Evolutionary conservation across 352 stramenopile species (phyloP).

Genomic region (Phytophthora cryptogea): DNA sequence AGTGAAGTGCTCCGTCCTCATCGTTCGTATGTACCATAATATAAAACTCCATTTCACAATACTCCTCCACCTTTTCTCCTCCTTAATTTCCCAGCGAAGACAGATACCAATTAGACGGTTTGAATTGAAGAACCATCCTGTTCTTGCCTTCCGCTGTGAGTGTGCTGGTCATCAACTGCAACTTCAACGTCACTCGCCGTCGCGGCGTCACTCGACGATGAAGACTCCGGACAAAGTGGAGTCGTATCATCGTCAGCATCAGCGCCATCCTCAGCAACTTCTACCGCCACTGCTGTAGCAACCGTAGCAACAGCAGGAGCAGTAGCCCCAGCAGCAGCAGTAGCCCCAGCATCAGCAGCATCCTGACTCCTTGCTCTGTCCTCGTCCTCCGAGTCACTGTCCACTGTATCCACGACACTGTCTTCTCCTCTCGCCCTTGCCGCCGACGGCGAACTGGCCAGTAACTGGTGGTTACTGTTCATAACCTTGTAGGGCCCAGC

Average conservation of each 20-base stretch:
- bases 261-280: conserved; percentile 17
- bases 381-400: conserved; percentile 43
- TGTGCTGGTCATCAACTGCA: background rate
- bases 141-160: conserved; percentile 2
- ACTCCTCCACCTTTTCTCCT: conserved; percentile 1
- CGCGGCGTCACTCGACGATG: background rate
- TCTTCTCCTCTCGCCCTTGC: conserved; percentile 29
- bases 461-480: conserved; percentile 74
- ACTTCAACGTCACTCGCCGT: conserved; percentile 15
- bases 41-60: conserved; percentile 27
- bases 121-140: conserved; percentile 22
- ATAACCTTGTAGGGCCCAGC: conserved; percentile 75
- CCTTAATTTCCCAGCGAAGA: background rate
- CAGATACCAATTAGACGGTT: conserved; percentile 20
- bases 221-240: conserved; percentile 14
- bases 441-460: conserved; percentile 59
- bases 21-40: conserved; percentile 28
- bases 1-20: conserved; percentile 3
- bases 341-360: background rate
- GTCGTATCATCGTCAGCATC: conserved; percentile 13
- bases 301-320: too few relatives aligned
- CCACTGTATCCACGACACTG: conserved; percentile 30
- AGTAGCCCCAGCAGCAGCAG: too few relatives aligned
- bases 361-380: conserved; percentile 8
- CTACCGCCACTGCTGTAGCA: conserved; percentile 12